phyloP scores from a whole-genome alignment of 1,284 basidiomycete genomes.

The Cryptococcus sp. region DNA sequence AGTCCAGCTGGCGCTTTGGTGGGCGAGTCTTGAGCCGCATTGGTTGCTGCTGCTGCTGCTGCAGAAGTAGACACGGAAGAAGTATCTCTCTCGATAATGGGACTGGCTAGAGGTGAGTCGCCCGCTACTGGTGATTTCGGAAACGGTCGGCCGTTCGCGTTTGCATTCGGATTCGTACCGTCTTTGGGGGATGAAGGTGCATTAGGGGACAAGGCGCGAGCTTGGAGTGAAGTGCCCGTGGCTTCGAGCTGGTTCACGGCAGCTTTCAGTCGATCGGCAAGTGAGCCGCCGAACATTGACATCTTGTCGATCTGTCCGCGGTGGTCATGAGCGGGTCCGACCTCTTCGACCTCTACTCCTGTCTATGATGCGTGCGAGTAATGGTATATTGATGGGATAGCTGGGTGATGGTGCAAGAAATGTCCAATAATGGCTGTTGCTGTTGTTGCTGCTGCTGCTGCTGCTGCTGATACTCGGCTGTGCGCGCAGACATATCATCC shows the following conservation, averaged over 20 bases:
- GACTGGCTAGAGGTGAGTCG: background rate
- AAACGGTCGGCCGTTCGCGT: background rate
- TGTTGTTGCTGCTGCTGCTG: no score
- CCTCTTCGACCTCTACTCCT: no score
- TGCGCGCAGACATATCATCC: no score
- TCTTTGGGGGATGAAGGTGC: constrained; percentile 5
- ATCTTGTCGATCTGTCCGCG: no score
- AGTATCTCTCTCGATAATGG: background rate
- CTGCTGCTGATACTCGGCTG: no score
- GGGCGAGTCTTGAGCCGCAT: no score
- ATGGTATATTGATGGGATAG: no score
- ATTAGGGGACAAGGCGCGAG: constrained; percentile 30
- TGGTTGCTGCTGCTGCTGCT: background rate
- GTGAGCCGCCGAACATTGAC: constrained; percentile 9
- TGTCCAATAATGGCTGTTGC: no score
- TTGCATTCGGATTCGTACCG: background rate
- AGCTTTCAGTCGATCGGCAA: constrained; percentile 48
- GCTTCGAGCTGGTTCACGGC: constrained; percentile 46
- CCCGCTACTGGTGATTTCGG: background rate
- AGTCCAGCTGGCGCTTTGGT: no score
- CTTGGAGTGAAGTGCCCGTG: constrained; percentile 40
- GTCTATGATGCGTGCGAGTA: no score
- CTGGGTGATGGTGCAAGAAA: no score
- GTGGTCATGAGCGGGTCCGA: no score
- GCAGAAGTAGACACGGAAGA: constrained; percentile 10